phyloP scores from a whole-genome alignment of 495 filamentous ascomycete species.

The Acidomyces sp. region DNA sequence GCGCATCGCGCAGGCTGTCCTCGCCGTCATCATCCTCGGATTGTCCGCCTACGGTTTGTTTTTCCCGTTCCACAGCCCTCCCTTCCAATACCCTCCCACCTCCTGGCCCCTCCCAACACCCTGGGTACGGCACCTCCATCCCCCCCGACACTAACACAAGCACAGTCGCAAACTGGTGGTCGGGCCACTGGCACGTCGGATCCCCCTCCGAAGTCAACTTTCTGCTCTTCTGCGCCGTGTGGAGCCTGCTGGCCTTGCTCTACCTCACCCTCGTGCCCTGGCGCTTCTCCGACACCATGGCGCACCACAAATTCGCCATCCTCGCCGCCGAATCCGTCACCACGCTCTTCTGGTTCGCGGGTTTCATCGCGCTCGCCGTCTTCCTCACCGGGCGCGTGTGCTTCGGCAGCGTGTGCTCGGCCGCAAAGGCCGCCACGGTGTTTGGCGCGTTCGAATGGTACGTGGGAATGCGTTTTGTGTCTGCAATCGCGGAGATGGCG shows the following conservation, averaged over 20 bases:
- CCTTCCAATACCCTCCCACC: background rate
- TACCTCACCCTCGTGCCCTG: slow-evolving; percentile 54
- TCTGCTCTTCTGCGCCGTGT: slow-evolving; percentile 60
- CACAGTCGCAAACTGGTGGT: slow-evolving; percentile 30
- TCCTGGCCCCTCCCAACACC: background rate
- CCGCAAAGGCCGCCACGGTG: slow-evolving; percentile 39
- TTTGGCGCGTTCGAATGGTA: slow-evolving; percentile 49
- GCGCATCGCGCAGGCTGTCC: slow-evolving; percentile 49
- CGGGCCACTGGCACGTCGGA: slow-evolving; percentile 23
- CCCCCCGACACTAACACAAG: slow-evolving; percentile 16
- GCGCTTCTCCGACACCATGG: slow-evolving; percentile 40
- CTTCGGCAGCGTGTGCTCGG: slow-evolving; percentile 34
- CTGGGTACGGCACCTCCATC: too few relatives aligned
- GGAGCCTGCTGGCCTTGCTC: slow-evolving; percentile 53
- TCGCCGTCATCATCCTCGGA: slow-evolving; percentile 59
- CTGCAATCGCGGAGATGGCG: too few relatives aligned
- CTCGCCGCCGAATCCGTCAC: slow-evolving; percentile 56
- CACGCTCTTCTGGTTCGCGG: slow-evolving; percentile 81
- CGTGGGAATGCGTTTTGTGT: too few relatives aligned
- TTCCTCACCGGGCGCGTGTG: slow-evolving; percentile 41
- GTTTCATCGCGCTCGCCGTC: slow-evolving; percentile 60
- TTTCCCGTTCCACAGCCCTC: slow-evolving; percentile 8
- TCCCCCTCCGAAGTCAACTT: slow-evolving; percentile 46
- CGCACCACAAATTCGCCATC: slow-evolving; percentile 48
- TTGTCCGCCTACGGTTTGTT: slow-evolving; percentile 56